Base-by-base conservation (phyloP, 2,329 filamentous ascomycete genomes). In the Cladophialophora chaetospira region DNA sequence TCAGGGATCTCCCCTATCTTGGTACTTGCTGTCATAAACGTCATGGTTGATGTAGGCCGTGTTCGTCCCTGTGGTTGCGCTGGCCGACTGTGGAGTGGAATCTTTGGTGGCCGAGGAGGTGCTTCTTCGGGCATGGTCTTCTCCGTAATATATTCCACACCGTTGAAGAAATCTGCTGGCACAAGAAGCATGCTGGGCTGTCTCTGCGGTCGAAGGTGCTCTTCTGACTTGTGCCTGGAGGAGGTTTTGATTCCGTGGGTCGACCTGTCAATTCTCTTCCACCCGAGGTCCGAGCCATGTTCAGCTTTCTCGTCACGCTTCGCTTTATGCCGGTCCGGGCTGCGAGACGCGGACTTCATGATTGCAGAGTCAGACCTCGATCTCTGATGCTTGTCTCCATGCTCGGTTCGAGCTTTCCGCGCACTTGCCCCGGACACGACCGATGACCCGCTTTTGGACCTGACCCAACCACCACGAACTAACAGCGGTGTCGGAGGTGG, bases 11-110 rank as follows among this genome's bases (percentile, higher is more conserved):
- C 77, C 49, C 84, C 83, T 33, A 86, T 83, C 72, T 88, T 87
- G 76, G 86, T 88, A 69, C 82, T 85, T 36, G 85, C 78, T 4
- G 86, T 80, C 83, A 88, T 87, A 69, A 88, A 65, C 31, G 65
- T 65, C 55, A 60, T 59, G 38, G 60, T 63, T 5, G 63, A 65
- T 19, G 56, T 36, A 11, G 65, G 65, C 10, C 62, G 62, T 4
- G 23, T 29, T 11, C 26, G 15, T 5, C 23, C 19, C 38, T 47
- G 33, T 17, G 15, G 21, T 17, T 40, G 29, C 15, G 17, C 35
- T 5, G 55, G 49, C 10, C 49, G 26, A 11, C 58, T 45, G 13
- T 58, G 45, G 19, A 60, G 40, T 26, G 59, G 62, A 17, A 62
- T 49, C 42, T 60, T 57, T 5, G 61, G 55, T 11, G 61, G 58